Percentiles rank a stretch among this genome's conserved stretches.
These are phyloP conservation scores for Symmetrospora coprosmae DNA, from an alignment of 768 basidiomycete species.

Conservation along the genomic window DNA sequence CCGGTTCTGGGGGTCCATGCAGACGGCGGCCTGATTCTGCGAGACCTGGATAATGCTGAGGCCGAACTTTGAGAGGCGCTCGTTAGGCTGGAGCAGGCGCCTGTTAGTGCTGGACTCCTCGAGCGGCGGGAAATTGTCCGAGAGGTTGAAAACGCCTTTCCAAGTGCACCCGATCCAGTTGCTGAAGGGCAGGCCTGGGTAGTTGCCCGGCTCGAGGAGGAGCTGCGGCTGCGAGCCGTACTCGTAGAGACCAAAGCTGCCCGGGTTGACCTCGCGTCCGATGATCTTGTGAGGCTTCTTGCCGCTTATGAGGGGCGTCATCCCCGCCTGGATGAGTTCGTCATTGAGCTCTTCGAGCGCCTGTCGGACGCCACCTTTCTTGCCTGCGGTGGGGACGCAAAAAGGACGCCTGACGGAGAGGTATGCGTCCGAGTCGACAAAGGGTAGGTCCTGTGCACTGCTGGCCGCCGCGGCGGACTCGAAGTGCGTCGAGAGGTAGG, in stretches of 20 bases:
- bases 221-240: slow-evolving; percentile 71
- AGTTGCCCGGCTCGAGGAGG: slow-evolving; percentile 58
- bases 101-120: slow-evolving; percentile 36
- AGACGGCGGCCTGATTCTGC: slow-evolving; percentile 50
- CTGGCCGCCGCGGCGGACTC: too few species aligned
- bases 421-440: slow-evolving; percentile 8
- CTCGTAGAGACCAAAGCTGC: slow-evolving; percentile 58
- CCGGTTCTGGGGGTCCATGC: slow-evolving; percentile 43
- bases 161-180: slow-evolving; percentile 20
- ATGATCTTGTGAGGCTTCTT: slow-evolving; percentile 52
- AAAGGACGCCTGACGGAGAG: slow-evolving; percentile 41
- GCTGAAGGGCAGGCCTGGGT: slow-evolving; percentile 57
- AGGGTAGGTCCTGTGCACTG: slow-evolving; percentile 17
- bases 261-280: slow-evolving; percentile 58
- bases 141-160: background rate
- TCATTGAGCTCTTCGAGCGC: slow-evolving; percentile 58
- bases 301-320: background rate
- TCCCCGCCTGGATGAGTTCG: slow-evolving; percentile 40
- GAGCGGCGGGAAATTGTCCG: slow-evolving; percentile 37
- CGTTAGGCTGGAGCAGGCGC: slow-evolving; percentile 39
- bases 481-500: too few species aligned
- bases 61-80: slow-evolving; percentile 39
- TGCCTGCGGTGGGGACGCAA: slow-evolving; percentile 54
- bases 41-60: slow-evolving; percentile 74
- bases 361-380: slow-evolving; percentile 52